A percentile compares a stretch with the other conserved stretches of the same genome.
Conservation (phyloP, 2,329 filamentous ascomycete genomes). For the Claviceps sp. region DNA sequence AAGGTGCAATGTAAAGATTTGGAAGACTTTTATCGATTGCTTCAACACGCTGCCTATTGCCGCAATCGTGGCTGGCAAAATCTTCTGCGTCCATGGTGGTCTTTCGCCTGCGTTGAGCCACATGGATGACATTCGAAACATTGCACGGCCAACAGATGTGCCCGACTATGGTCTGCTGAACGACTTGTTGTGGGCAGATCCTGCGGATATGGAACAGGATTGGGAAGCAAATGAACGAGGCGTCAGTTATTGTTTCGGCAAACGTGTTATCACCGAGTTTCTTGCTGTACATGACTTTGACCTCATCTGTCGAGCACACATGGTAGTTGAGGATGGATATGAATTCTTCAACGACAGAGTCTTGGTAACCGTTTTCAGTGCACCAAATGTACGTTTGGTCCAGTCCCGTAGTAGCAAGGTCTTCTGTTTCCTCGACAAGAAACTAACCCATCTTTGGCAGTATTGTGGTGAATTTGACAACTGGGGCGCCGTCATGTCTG, state of each 20-base stretch:
- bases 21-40: conserved; percentile 95
- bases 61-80: conserved; percentile 92
- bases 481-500: conserved; percentile 98
- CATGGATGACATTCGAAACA: conserved; percentile 97
- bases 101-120: conserved; percentile 83
- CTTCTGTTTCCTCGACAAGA: not conserved
- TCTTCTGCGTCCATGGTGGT: conserved; percentile 93
- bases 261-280: conserved; percentile 96
- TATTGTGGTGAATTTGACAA: conserved; percentile 99
- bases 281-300: conserved; percentile 92
- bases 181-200: conserved; percentile 93
- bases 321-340: conserved; percentile 98
- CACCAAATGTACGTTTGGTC: conserved; percentile 66
- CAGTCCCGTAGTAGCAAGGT: not conserved
- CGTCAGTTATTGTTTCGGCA: conserved; percentile 96
- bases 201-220: conserved; percentile 93
- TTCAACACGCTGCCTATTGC: conserved; percentile 95
- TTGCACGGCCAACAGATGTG: conserved; percentile 89
- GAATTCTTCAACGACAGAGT: conserved; percentile 96
- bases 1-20: conserved; percentile 90
- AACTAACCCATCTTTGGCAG: conserved; percentile 27
- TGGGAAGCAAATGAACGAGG: conserved; percentile 97
- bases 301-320: conserved; percentile 90
- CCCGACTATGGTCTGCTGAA: conserved; percentile 93
- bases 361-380: conserved; percentile 92